phyloP scores from a whole-genome alignment of 2,329 filamentous ascomycete genomes.

The Gnomoniopsis smithogilvyi region DNA sequence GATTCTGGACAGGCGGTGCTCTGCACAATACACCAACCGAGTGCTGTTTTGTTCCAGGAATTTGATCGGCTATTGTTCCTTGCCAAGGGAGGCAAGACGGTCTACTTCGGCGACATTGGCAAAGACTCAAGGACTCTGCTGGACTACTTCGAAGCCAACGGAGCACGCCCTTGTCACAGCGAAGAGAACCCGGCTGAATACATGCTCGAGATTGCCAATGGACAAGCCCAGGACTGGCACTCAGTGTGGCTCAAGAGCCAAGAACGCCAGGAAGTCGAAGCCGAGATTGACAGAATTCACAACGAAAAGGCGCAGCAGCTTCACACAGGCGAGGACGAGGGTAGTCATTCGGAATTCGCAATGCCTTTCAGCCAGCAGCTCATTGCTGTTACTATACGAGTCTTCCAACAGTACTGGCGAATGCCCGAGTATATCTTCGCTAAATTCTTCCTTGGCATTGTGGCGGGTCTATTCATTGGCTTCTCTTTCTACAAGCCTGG shows the following conservation, averaged over 20 bases:
- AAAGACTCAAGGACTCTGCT: slow-evolving; percentile 54
- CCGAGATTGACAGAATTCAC: slow-evolving; percentile 64
- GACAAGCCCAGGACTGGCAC: slow-evolving; percentile 59
- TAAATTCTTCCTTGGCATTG: slow-evolving; percentile 59
- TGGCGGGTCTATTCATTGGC: slow-evolving; percentile 68
- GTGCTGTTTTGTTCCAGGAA: slow-evolving; percentile 48
- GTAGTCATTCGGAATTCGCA: slow-evolving; percentile 65
- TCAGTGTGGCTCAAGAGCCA: slow-evolving; percentile 57
- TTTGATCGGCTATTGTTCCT: slow-evolving; percentile 64
- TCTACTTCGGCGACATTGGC: slow-evolving; percentile 69
- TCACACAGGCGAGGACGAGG: slow-evolving; percentile 18
- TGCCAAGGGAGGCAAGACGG: slow-evolving; percentile 61
- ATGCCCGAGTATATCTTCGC: slow-evolving; percentile 75
- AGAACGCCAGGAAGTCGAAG: slow-evolving; percentile 48
- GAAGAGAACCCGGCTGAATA: slow-evolving; percentile 74
- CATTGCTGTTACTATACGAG: slow-evolving; percentile 59
- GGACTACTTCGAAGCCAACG: slow-evolving; percentile 63
- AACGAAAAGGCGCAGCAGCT: slow-evolving; percentile 36
- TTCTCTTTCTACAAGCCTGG: slow-evolving; percentile 63
- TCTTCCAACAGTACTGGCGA: slow-evolving; percentile 83
- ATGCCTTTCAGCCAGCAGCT: slow-evolving; percentile 69
- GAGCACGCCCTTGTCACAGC: slow-evolving; percentile 54
- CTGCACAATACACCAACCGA: slow-evolving; percentile 55
- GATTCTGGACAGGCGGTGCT: slow-evolving; percentile 51
- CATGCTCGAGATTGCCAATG: slow-evolving; percentile 59